Evolutionary conservation across 208 protist genomes (phyloP), one percentile per base, ranked within the genome.

Genomic region (Plasmodiophora brassicae): DNA sequence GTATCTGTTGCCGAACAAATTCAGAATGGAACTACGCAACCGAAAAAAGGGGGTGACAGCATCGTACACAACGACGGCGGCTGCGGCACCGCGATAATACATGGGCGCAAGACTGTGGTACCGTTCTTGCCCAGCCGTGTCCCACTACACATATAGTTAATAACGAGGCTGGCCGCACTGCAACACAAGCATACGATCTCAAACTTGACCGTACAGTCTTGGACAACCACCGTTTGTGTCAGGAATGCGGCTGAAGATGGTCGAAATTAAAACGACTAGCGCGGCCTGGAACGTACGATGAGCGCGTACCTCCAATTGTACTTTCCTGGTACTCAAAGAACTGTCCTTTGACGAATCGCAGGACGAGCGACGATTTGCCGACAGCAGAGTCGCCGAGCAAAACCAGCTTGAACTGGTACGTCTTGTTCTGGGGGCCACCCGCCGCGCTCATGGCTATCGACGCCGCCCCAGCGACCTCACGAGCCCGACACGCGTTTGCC

Each of bases 261-360:
- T 38, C 72, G 50, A 57, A 25, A 57, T 46, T 35, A 85, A 41
- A 85, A 85, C 38, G 1, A 44, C 1, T 35, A n/a, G 43, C 35
- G 50, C 14, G 38, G 1, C 35, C 36, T 46, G 43, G n/a, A 85
- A 85, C 72, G 32, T 32, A 85, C 10, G 28, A 86, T 1, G 71
- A 45, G 28, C 14, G 36, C 20, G n/a, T 90, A 95, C 93, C 94
- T 43, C 95, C 95, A 83, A 97, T 97, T 14, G 96, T 97, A 72
- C 90, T 94, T 91, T 97, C 96, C 90, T 97, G 95, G 88, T 95
- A 96, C 84, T 97, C 95, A 72, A 96, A 94, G 89, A 97, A 97
- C 88, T 97, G 95, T 41, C 95, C 95, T 71, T 95, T 93, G 22
- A 97, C 95, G 88, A 97, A 97, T 39, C 96, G 90, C 0, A 97